Conservation (phyloP, 2,329 filamentous ascomycete genomes). For the Cylindrodendrum hubeiense region DNA sequence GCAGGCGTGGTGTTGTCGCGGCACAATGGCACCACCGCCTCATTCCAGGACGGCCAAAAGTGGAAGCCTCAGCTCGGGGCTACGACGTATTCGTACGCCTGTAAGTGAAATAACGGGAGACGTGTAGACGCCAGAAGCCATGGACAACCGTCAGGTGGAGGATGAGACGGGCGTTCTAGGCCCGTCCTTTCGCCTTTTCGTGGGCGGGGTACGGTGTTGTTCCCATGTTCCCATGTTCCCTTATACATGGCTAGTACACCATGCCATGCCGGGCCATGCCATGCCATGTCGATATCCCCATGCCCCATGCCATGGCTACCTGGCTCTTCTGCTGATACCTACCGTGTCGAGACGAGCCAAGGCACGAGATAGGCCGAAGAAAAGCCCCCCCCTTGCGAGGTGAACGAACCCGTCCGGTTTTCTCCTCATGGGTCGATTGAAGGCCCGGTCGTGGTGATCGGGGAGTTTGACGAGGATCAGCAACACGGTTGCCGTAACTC, state of each 20-base stretch:
- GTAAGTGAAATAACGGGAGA: background rate
- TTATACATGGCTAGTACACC: no score
- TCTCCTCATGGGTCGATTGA: conserved; percentile 17
- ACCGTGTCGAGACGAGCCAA: conserved; percentile 14
- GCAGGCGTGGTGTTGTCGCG: conserved; percentile 40
- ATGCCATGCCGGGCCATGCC: no score
- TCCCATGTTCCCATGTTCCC: no score
- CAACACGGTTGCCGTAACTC: no score
- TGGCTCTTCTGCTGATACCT: conserved; percentile 4
- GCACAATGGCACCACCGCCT: conserved; percentile 37
- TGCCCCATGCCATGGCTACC: background rate
- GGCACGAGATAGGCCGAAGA: conserved; percentile 19
- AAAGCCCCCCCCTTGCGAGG: background rate
- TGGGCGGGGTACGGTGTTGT: background rate
- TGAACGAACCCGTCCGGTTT: conserved; percentile 8
- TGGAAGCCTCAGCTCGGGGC: background rate
- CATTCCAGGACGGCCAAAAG: conserved; percentile 1
- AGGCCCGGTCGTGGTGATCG: background rate
- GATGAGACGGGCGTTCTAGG: background rate
- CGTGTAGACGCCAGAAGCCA: no score
- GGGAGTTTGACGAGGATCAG: background rate
- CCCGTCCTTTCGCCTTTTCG: background rate
- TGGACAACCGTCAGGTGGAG: background rate
- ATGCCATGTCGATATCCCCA: background rate
- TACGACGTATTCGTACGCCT: background rate